Base-by-base conservation (phyloP, 1,284 basidiomycete genomes). In the Trametes versicolor region DNA sequence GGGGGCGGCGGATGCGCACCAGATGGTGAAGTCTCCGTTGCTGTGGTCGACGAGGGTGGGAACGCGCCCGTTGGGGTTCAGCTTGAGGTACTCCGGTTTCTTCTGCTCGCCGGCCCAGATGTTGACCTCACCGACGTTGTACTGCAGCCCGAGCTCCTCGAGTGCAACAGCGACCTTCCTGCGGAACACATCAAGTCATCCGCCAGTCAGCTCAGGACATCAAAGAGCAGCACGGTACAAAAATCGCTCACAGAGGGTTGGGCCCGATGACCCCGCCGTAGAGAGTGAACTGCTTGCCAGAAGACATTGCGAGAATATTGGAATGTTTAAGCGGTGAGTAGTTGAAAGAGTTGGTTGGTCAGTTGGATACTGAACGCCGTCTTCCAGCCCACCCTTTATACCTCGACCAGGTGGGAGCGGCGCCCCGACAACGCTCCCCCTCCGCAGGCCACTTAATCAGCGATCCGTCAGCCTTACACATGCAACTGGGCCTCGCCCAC, bases 41-140 rank as follows among this genome's bases (percentile, higher is more conserved):
- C 61, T 45, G 69, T 77, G 77, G 68, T 79, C 77, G 49, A 78
- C 72, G 50, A 78, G 61, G 10, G 73, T 65, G 19, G 77, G 77
- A 25, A 78, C 71, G 10, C 75, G 71, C 0, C 74, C 73, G 61
- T 77, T 78, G 21, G 72, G 73, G 66, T 74, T 74, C 37, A 72
- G 49, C 70, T 71, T 69, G 49, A 66, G 34, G 65, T 71, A 73
- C 47, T 54, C 67, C 7, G 64, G 62, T 1, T 43, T 23, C 67
- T 76, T 77, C 41, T 76, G 74, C 69, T 77, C 75, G 29, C 53
- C 39, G 45, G 68, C 67, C 51, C 39, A 56, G 47, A 75, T 73
- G 63, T 73, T 68, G 60, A 74, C 62, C 64, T 61, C 70, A 52
- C 71, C 69, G 58, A 66, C 65, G 58, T 76, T 71, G 68, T 74